Percentiles rank a stretch among this genome's conserved stretches.
Conservation (phyloP, 176 grass and related monocot species). For the Aegilops longissima region DNA sequence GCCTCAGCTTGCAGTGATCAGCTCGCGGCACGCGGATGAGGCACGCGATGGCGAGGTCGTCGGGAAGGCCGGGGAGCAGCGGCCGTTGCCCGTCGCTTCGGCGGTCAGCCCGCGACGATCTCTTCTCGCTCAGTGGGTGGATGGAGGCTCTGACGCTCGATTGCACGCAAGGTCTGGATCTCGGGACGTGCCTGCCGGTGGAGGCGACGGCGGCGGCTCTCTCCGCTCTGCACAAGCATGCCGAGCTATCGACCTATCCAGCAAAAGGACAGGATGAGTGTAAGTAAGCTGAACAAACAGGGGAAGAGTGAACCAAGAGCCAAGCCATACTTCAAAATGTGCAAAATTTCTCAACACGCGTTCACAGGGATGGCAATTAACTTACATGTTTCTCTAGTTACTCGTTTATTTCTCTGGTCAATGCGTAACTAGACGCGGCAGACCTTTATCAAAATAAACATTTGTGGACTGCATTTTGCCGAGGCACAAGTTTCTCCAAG, state of each 20-base stretch:
- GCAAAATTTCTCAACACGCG: background rate
- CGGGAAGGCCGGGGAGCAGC: constrained; percentile 69
- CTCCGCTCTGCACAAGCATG: constrained; percentile 69
- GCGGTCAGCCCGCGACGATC: background rate
- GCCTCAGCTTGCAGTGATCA: constrained; percentile 56
- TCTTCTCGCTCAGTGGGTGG: constrained; percentile 62
- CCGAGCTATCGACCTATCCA: constrained; percentile 63
- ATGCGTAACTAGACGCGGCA: no score
- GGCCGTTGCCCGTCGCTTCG: constrained; percentile 36
- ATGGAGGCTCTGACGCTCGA: constrained; percentile 64
- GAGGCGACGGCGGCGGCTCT: constrained; percentile 31
- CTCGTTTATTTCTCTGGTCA: no score
- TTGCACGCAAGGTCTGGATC: constrained; percentile 52
- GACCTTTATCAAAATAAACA: no score
- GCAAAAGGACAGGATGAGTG: constrained; percentile 1
- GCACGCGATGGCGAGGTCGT: constrained; percentile 73
- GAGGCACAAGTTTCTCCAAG: no score
- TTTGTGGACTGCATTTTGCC: no score
- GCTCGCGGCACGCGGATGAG: constrained; percentile 67
- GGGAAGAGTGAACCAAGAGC: background rate
- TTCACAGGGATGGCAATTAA: no score
- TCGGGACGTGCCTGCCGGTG: constrained; percentile 31
- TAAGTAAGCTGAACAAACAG: constrained; percentile 7
- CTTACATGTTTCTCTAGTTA: no score
- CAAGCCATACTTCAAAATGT: background rate